A percentile compares a stretch with the other conserved stretches of the same genome.
Conservation (phyloP, 2,329 filamentous ascomycete species). For the Ophiostoma himal-ulmi region DNA sequence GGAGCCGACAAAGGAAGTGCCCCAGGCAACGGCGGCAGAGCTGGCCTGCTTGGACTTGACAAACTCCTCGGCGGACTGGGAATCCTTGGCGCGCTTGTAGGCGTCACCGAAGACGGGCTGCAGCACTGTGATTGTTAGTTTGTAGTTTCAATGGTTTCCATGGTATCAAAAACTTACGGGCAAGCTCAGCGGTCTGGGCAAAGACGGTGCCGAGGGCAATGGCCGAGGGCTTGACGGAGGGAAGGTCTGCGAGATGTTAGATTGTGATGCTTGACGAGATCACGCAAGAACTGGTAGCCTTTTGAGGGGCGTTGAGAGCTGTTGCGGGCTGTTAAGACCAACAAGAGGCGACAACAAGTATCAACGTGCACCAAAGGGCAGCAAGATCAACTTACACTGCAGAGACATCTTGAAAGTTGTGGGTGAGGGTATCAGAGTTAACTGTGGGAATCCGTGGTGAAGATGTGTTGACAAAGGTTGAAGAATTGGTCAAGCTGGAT, state of each 20-base stretch:
- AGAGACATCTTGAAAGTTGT: conserved; percentile 50
- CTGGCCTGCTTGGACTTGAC: conserved; percentile 87
- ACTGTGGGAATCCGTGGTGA: conserved; percentile 7
- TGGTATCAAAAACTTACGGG: conserved; percentile 36
- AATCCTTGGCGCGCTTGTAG: conserved; percentile 83
- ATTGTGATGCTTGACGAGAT: neutral
- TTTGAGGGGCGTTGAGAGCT: no score
- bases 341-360: no score
- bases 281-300: no score
- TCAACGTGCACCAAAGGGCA: no score
- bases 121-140: conserved; percentile 50
- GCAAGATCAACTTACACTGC: conserved; percentile 44
- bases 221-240: conserved; percentile 90
- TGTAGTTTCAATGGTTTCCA: no score
- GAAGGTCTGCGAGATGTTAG: conserved; percentile 44
- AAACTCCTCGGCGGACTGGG: conserved; percentile 96
- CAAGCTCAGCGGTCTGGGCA: conserved; percentile 87
- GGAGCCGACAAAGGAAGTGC: conserved; percentile 82
- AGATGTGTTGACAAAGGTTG: neutral
- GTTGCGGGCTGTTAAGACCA: no score
- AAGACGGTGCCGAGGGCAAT: conserved; percentile 94
- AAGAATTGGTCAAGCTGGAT: neutral
- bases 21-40: conserved; percentile 81
- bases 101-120: conserved; percentile 88
- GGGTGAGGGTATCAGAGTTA: neutral